phyloP scores from a whole-genome alignment of 371 early-diverging fungal species.

The Mucor plumbeus region DNA sequence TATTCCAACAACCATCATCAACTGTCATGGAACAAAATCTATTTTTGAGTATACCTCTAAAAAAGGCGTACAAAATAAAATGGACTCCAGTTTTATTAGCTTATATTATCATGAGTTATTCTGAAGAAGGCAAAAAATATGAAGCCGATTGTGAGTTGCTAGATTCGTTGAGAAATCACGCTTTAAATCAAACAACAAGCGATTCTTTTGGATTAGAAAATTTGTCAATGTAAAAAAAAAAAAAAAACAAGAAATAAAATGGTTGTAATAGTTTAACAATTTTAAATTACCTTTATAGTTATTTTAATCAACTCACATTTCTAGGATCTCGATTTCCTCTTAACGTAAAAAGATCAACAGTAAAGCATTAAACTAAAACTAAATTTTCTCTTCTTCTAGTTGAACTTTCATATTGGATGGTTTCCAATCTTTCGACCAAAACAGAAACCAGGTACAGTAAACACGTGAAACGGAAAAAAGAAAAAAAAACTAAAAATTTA shows the following conservation, averaged over 20 bases:
- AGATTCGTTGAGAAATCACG: slow-evolving; percentile 37
- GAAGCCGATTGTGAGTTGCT: slow-evolving; percentile 32
- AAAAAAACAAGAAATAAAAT: not conserved
- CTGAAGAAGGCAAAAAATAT: slow-evolving; percentile 43
- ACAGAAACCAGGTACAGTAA: slow-evolving; percentile 23
- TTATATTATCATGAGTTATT: slow-evolving; percentile 49
- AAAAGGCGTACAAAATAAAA: slow-evolving; percentile 28
- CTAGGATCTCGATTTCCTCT: slow-evolving; percentile 50
- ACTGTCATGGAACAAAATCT: slow-evolving; percentile 16
- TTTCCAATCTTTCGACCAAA: slow-evolving; percentile 27
- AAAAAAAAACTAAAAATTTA: not conserved
- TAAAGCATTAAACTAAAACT: not conserved
- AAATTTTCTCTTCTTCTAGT: not conserved
- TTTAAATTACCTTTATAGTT: slow-evolving; percentile 25
- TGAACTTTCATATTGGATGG: slow-evolving; percentile 28
- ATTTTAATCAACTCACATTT: slow-evolving; percentile 51
- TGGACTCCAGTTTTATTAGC: slow-evolving; percentile 38
- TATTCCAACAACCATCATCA: slow-evolving; percentile 7
- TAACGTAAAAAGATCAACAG: slow-evolving; percentile 28
- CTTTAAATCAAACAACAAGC: slow-evolving; percentile 18
- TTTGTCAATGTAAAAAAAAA: slow-evolving; percentile 31
- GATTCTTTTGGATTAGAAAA: slow-evolving; percentile 30
- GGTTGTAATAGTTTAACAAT: not conserved
- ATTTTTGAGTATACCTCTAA: slow-evolving; percentile 24
- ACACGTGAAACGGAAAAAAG: slow-evolving; percentile 24